A percentile compares a stretch with the other conserved stretches of the same genome.
These are phyloP conservation scores for Aspergillus carbonarius DNA, from an alignment of 2,329 filamentous ascomycete genomes.

Conservation along the genomic window DNA sequence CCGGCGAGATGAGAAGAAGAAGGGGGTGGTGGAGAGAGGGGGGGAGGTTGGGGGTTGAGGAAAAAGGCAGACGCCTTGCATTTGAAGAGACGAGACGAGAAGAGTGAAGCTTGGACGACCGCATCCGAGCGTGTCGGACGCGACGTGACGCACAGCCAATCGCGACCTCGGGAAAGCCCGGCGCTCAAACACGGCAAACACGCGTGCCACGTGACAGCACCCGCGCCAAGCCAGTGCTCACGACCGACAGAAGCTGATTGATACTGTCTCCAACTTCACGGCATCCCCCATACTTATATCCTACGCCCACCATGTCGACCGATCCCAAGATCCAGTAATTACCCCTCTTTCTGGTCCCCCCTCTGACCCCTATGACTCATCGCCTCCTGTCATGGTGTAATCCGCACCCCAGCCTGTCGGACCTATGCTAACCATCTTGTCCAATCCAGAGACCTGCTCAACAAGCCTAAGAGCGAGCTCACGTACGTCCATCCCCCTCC, in stretches of 20 bases:
- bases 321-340: conserved; percentile 71
- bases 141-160: conserved; percentile 41
- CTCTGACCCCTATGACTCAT: conserved; percentile 19
- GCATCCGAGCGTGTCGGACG: conserved; percentile 26
- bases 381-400: conserved; percentile 11
- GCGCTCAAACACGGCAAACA: conserved; percentile 30
- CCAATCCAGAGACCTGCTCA: conserved; percentile 72
- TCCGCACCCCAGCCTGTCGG: conserved; percentile 1
- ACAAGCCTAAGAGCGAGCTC: conserved; percentile 84
- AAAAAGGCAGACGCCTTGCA: conserved; percentile 34
- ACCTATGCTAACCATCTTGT: conserved; percentile 26
- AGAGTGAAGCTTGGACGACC: conserved; percentile 29
- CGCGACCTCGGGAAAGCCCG: conserved; percentile 24
- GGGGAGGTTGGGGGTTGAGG: conserved; percentile 11
- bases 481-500: conserved; percentile 62
- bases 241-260: not conserved
- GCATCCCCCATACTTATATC: conserved; percentile 12
- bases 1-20: conserved; percentile 17
- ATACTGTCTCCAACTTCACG: not conserved
- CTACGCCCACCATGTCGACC: conserved; percentile 52
- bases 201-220: conserved; percentile 26
- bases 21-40: conserved; percentile 13
- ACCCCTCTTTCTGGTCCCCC: conserved; percentile 15
- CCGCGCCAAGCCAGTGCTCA: conserved; percentile 12
- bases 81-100: conserved; percentile 13